Conservation (phyloP, 306 rosid genomes). For the Begonia fuchsioides region DNA sequence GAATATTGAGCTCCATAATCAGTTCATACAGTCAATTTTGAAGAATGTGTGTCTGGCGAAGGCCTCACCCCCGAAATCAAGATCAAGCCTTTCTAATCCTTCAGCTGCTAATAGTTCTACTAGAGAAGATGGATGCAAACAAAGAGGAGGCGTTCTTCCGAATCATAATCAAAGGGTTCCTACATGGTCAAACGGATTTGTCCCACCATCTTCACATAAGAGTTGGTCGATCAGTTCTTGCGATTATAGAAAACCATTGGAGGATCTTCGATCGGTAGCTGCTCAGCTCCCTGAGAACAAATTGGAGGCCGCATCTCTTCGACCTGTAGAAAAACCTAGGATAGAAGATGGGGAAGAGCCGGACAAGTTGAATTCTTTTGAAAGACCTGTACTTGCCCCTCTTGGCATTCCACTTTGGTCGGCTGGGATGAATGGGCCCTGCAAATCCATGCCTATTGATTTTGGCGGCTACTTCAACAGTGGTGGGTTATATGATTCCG, state of each 20-base stretch:
- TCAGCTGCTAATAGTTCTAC: conserved; percentile 35
- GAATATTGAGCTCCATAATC: conserved; percentile 73
- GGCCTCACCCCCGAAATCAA: conserved; percentile 47
- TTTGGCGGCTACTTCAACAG: conserved; percentile 36
- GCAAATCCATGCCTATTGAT: conserved; percentile 52
- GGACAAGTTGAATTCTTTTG: conserved; percentile 26
- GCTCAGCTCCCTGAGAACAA: conserved; percentile 60
- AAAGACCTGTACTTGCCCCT: conserved; percentile 67
- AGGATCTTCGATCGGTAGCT: conserved; percentile 59
- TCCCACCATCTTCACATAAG: conserved; percentile 58
- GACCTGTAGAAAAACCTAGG: conserved; percentile 39
- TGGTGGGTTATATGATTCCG: conserved; percentile 62
- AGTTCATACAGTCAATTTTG: too few relatives aligned
- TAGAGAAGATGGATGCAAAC: conserved; percentile 69
- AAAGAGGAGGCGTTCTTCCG: conserved; percentile 28
- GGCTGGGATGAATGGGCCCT: conserved; percentile 84
- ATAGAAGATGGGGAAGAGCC: conserved; percentile 57
- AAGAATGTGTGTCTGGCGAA: conserved; percentile 77
- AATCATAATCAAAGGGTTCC: conserved; percentile 42
- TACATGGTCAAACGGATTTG: conserved; percentile 72
- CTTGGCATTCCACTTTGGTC: conserved; percentile 85
- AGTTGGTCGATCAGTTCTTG: conserved; percentile 45
- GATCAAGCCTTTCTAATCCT: conserved; percentile 34
- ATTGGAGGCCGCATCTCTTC: conserved; percentile 27
- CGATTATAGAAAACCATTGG: conserved; percentile 70